Conservation (phyloP, 495 filamentous ascomycete species). For the Glarea lozoyensis region DNA sequence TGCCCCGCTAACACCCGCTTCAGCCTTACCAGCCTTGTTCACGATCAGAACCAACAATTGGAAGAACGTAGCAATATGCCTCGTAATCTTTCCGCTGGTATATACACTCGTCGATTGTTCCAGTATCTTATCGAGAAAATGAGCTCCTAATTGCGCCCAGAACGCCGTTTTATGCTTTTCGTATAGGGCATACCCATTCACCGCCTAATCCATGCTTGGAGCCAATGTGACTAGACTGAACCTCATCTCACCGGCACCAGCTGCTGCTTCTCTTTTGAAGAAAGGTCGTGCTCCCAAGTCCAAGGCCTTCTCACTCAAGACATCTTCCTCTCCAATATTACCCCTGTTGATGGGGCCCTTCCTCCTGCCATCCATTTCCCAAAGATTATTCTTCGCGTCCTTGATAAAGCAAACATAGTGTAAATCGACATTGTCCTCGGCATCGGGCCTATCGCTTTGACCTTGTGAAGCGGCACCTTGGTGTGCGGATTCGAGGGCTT, state of each 20-base stretch:
- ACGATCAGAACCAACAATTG: too few relatives aligned
- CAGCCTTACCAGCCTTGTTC: conserved; percentile 8
- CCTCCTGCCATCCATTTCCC: conserved; percentile 77
- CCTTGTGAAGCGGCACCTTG: conserved; percentile 59
- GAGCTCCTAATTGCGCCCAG: too few relatives aligned
- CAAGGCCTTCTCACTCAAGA: conserved; percentile 58
- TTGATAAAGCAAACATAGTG: conserved; percentile 87
- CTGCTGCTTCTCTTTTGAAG: conserved; percentile 48
- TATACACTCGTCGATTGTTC: too few relatives aligned
- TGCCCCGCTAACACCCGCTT: too few relatives aligned
- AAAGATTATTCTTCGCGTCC: conserved; percentile 54
- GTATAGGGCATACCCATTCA: not conserved
- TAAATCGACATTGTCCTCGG: conserved; percentile 58
- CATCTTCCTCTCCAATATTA: conserved; percentile 54
- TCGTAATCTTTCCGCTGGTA: too few relatives aligned
- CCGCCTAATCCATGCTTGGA: conserved; percentile 45
- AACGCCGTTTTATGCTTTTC: not conserved
- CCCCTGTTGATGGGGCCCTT: conserved; percentile 73
- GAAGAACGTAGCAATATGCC: too few relatives aligned
- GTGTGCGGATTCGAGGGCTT: conserved; percentile 64
- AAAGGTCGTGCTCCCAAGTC: conserved; percentile 57
- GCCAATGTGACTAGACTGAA: conserved; percentile 70
- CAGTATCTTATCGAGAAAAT: too few relatives aligned
- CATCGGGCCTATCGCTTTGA: conserved; percentile 61
- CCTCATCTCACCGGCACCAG: conserved; percentile 50